A percentile compares a stretch with the other conserved stretches of the same genome.
These are phyloP conservation scores for Stagonosporopsis cucurbitacearum DNA, from an alignment of 2,329 filamentous ascomycete species.

Conservation along the genomic window DNA sequence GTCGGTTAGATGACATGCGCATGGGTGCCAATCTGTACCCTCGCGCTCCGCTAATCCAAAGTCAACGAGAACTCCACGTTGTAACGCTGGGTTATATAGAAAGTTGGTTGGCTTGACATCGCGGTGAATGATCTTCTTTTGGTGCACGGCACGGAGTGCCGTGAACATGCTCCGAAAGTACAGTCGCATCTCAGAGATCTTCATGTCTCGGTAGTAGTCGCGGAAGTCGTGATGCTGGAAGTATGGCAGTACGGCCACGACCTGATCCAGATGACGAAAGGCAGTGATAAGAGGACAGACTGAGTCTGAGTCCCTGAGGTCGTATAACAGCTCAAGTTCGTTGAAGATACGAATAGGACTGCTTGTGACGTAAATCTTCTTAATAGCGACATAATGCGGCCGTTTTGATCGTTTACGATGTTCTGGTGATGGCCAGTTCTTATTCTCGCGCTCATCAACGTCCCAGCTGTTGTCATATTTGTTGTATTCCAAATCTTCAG, in stretches of 20 bases:
- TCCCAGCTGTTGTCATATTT: slow-evolving; percentile 89
- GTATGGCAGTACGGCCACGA: slow-evolving; percentile 92
- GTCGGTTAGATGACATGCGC: slow-evolving; percentile 75
- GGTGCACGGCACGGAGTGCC: slow-evolving; percentile 82
- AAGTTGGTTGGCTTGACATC: slow-evolving; percentile 99
- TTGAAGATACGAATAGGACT: slow-evolving; percentile 93
- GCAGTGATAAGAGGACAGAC: slow-evolving; percentile 97
- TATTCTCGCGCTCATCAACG: slow-evolving; percentile 66
- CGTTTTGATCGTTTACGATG: slow-evolving; percentile 58
- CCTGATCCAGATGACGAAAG: slow-evolving; percentile 93
- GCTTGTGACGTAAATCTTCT: slow-evolving; percentile 99
- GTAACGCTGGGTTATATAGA: slow-evolving; percentile 81
- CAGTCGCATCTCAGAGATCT: slow-evolving; percentile 81
- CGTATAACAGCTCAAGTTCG: slow-evolving; percentile 90
- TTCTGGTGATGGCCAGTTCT: slow-evolving; percentile 74
- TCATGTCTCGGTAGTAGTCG: slow-evolving; percentile 91
- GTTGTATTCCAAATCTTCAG: slow-evolving; percentile 88
- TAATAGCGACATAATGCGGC: slow-evolving; percentile 89
- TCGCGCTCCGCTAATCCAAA: slow-evolving; percentile 89
- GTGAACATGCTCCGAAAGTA: slow-evolving; percentile 91
- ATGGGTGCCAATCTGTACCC: slow-evolving; percentile 76
- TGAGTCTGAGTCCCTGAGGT: slow-evolving; percentile 79
- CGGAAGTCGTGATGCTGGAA: slow-evolving; percentile 96
- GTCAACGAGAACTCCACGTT: slow-evolving; percentile 92
- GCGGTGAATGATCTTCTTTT: slow-evolving; percentile 83